A percentile compares a stretch with the other conserved stretches of the same genome.
phyloP scores from a whole-genome alignment of 176 grass and related monocot genomes.

The Oryza coarctata region DNA sequence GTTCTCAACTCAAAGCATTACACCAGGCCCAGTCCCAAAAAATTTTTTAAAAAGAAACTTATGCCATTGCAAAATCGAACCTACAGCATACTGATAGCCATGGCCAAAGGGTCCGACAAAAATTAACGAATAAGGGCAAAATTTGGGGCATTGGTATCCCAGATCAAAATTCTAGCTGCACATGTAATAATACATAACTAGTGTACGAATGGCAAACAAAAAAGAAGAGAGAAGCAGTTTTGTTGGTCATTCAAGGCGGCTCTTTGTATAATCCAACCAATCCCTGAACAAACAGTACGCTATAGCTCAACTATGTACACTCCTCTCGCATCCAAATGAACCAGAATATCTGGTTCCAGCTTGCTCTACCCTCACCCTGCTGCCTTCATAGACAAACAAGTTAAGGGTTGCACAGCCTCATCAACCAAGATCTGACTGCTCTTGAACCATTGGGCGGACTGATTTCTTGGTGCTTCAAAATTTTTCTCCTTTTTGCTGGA shows the following conservation, averaged over 20 bases:
- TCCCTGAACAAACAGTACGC: slow-evolving; percentile 38
- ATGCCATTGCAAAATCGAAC: slow-evolving; percentile 5
- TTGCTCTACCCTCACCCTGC: slow-evolving; percentile 27
- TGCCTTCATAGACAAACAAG: slow-evolving; percentile 23
- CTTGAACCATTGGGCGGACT: neutral
- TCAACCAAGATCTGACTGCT: slow-evolving; percentile 18
- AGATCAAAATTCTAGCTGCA: slow-evolving; percentile 56
- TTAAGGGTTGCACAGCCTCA: neutral
- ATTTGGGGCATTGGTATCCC: slow-evolving; percentile 27
- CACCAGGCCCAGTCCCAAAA: too few species aligned
- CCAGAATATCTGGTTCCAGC: slow-evolving; percentile 20
- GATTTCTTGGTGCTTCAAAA: slow-evolving; percentile 28
- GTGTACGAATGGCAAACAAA: slow-evolving; percentile 11
- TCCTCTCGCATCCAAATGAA: slow-evolving; percentile 31
- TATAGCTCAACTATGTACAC: slow-evolving; percentile 64
- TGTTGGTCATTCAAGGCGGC: slow-evolving; percentile 17
- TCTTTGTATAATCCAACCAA: slow-evolving; percentile 29
- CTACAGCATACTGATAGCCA: neutral
- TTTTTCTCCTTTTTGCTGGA: slow-evolving; percentile 23
- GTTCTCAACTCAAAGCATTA: neutral
- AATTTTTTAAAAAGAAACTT: neutral
- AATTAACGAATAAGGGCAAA: slow-evolving; percentile 22
- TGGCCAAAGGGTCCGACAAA: neutral
- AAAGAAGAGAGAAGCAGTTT: neutral
- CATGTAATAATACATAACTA: slow-evolving; percentile 18